phyloP scores from a whole-genome alignment of 202 grass and related monocot species.

The Dendrocalamus latiflorus region DNA sequence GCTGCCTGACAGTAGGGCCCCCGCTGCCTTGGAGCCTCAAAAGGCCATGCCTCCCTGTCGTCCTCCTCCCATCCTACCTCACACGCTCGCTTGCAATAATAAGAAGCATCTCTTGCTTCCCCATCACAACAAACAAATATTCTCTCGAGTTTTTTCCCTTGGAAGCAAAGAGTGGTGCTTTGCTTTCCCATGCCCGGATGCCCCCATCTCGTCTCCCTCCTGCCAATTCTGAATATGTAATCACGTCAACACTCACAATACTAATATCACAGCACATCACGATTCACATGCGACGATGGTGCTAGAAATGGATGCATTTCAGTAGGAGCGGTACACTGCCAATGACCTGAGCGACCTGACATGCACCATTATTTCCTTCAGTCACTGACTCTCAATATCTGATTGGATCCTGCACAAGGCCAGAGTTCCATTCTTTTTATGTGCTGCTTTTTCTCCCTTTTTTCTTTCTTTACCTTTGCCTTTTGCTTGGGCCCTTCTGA shows the following conservation, averaged over 20 bases:
- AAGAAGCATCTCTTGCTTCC: not conserved
- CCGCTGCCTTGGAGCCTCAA: conserved; percentile 27
- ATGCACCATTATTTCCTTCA: conserved; percentile 7
- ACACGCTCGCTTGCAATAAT: conserved; percentile 1
- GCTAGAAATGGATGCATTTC: conserved; percentile 26
- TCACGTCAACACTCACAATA: not conserved
- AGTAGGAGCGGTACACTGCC: not conserved
- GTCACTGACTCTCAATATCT: conserved; percentile 40
- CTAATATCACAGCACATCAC: conserved; percentile 14
- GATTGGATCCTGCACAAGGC: conserved; percentile 45
- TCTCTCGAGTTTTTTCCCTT: not conserved
- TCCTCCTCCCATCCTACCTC: not conserved
- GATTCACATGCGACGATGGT: conserved; percentile 20
- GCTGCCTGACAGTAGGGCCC: conserved; percentile 23
- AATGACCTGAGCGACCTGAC: conserved; percentile 18
- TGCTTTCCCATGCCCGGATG: not conserved
- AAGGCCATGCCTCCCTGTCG: conserved; percentile 31
- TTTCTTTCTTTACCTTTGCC: conserved; percentile 26
- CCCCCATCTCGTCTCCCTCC: not conserved
- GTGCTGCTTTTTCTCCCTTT: not conserved
- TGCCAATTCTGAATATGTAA: not conserved
- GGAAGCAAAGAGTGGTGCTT: conserved; percentile 8
- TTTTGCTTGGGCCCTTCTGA: not conserved
- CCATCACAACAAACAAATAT: conserved; percentile 5
- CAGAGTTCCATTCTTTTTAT: conserved; percentile 38